Evolutionary conservation across 2,329 filamentous ascomycete species (phyloP).

Genomic region (Aphanocladium album): DNA sequence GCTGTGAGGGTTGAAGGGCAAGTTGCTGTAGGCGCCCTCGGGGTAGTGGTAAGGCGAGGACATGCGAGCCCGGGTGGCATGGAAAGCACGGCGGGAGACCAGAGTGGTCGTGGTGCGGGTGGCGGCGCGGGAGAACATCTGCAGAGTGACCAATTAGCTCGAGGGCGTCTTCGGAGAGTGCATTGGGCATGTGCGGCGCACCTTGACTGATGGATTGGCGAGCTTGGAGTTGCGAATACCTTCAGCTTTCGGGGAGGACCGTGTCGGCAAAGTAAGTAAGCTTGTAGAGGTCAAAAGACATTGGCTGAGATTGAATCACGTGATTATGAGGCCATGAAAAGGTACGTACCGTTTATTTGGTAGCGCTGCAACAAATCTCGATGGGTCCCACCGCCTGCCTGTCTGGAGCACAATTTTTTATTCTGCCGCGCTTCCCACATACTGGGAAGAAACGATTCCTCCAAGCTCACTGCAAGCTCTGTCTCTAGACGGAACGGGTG

Average conservation of each 20-base stretch:
- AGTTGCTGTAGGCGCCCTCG: constrained; percentile 88
- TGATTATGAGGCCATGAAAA: constrained; percentile 7
- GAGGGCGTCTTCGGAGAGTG: neutral
- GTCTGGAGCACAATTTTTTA: constrained; percentile 7
- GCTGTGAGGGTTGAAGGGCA: constrained; percentile 94
- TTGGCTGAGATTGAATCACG: constrained; percentile 5
- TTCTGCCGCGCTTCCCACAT: constrained; percentile 8
- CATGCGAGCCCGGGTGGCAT: constrained; percentile 79
- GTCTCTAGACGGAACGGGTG: neutral
- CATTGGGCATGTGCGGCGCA: constrained; percentile 2
- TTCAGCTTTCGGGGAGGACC: constrained; percentile 6
- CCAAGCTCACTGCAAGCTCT: constrained; percentile 1
- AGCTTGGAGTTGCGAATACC: constrained; percentile 7
- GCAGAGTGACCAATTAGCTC: constrained; percentile 36
- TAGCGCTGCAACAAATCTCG: neutral
- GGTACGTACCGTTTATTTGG: constrained; percentile 6
- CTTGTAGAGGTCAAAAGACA: constrained; percentile 9
- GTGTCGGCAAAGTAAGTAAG: constrained; percentile 12
- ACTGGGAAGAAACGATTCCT: neutral
- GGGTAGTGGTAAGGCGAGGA: constrained; percentile 96
- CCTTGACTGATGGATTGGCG: constrained; percentile 12
- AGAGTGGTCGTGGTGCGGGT: constrained; percentile 60
- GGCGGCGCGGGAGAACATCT: constrained; percentile 81
- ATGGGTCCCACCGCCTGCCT: constrained; percentile 11
- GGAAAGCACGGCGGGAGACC: constrained; percentile 88